Conservation (phyloP, 768 basidiomycete genomes). For the Tulasnella sp. region DNA sequence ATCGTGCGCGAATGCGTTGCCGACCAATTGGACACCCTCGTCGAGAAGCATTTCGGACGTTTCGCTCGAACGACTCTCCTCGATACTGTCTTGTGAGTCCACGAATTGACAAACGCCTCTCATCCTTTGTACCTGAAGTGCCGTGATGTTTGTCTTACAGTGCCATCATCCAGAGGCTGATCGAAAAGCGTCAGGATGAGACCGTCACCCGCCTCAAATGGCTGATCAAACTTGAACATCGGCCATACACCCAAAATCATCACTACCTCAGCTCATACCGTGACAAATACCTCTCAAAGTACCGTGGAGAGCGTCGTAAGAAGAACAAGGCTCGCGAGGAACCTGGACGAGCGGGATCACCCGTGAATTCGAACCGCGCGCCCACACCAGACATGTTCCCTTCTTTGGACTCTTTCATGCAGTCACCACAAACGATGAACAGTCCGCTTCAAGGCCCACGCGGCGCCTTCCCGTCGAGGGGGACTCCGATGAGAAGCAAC, state of each 20-base stretch:
- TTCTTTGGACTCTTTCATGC: too few species aligned
- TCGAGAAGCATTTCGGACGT: conserved; percentile 32
- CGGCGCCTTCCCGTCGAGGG: too few species aligned
- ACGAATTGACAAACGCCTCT: neutral
- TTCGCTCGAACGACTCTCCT: conserved; percentile 24
- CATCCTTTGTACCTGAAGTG: neutral
- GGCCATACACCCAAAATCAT: conserved; percentile 33
- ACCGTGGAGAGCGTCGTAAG: conserved; percentile 27
- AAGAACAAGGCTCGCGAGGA: neutral
- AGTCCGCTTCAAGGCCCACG: too few species aligned
- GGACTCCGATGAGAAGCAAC: too few species aligned
- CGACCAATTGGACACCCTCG: conserved; percentile 24
- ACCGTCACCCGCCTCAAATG: conserved; percentile 26
- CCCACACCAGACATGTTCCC: too few species aligned
- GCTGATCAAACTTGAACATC: conserved; percentile 31
- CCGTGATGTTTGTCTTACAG: conserved; percentile 19
- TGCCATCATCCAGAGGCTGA: conserved; percentile 22
- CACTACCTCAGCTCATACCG: conserved; percentile 30
- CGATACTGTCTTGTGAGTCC: conserved; percentile 13
- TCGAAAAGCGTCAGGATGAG: conserved; percentile 24
- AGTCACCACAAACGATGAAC: too few species aligned
- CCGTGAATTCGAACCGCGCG: neutral
- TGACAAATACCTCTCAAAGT: conserved; percentile 31
- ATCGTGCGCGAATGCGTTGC: conserved; percentile 27
- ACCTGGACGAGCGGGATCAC: neutral